These are phyloP conservation scores for Ceratonia siliqua DNA, from an alignment of 306 rosid species.

Conservation along the genomic window DNA sequence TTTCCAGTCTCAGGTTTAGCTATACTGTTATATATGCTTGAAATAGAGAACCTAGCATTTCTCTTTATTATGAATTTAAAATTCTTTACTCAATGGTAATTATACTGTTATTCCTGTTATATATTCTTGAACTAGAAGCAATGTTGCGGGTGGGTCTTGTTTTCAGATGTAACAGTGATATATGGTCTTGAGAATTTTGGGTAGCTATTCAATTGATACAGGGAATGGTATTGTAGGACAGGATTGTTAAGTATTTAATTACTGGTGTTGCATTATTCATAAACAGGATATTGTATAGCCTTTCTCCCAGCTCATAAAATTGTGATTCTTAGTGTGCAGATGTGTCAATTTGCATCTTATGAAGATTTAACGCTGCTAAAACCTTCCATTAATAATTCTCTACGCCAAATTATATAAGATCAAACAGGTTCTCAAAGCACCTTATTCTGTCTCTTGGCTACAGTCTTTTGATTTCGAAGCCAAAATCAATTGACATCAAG, in stretches of 20 bases:
- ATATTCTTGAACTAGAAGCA: neutral
- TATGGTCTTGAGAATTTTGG: neutral
- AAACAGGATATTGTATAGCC: neutral
- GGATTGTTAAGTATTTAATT: neutral
- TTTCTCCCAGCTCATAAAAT: neutral
- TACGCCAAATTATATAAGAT: neutral
- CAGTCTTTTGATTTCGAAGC: neutral
- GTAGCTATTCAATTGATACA: slow-evolving; percentile 9
- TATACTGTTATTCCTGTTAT: neutral
- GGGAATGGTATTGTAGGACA: neutral
- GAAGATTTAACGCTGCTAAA: neutral
- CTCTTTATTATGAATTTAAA: neutral
- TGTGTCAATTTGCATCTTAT: slow-evolving; percentile 18
- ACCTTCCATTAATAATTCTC: slow-evolving; percentile 4
- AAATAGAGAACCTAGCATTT: neutral
- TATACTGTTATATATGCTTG: slow-evolving; percentile 17
- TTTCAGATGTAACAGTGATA: neutral
- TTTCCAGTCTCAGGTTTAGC: slow-evolving; percentile 18
- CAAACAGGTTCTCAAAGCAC: neutral
- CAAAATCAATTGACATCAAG: neutral
- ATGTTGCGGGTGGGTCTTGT: neutral
- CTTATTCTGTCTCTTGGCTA: slow-evolving; percentile 18
- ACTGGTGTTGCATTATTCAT: neutral
- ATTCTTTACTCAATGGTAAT: neutral
- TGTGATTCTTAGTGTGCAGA: neutral